These are phyloP conservation scores for Citrus mangshanensis DNA, from an alignment of 345 rosid species.

Conservation along the genomic window DNA sequence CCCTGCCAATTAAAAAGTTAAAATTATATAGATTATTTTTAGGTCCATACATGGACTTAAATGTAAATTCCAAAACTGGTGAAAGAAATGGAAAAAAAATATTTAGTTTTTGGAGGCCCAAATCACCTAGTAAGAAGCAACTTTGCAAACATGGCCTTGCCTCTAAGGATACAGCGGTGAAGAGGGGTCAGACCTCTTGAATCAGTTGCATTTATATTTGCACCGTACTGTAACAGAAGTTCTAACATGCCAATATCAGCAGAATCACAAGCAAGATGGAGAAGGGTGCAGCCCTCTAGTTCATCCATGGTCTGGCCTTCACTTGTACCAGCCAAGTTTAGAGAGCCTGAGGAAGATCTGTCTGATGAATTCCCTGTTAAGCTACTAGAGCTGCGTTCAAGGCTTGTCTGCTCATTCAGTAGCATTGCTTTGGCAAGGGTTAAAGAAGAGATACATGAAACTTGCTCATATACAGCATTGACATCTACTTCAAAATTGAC, in stretches of 20 bases:
- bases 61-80: not conserved
- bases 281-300: slow-evolving; percentile 73
- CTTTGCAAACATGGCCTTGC: slow-evolving; percentile 63
- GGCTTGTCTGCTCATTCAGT: slow-evolving; percentile 64
- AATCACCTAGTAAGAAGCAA: slow-evolving; percentile 80
- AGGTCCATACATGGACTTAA: not conserved
- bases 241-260: slow-evolving; percentile 96
- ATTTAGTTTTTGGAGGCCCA: not conserved
- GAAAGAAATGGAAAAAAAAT: not conserved
- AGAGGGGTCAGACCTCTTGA: slow-evolving; percentile 81
- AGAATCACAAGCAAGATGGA: slow-evolving; percentile 96
- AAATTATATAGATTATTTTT: not conserved
- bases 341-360: slow-evolving; percentile 62
- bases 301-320: slow-evolving; percentile 50
- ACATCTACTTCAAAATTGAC: slow-evolving; percentile 76
- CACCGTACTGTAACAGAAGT: slow-evolving; percentile 92
- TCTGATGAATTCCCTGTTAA: slow-evolving; percentile 61
- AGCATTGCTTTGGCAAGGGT: slow-evolving; percentile 87
- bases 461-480: slow-evolving; percentile 59
- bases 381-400: slow-evolving; percentile 50
- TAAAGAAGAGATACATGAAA: slow-evolving; percentile 58
- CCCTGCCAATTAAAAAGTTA: slow-evolving; percentile 52
- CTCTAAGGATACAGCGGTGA: slow-evolving; percentile 65
- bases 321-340: slow-evolving; percentile 41
- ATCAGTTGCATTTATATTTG: slow-evolving; percentile 71